Base-by-base conservation (phyloP, 164 flowering plant species). In the Taxillus chinensis region DNA sequence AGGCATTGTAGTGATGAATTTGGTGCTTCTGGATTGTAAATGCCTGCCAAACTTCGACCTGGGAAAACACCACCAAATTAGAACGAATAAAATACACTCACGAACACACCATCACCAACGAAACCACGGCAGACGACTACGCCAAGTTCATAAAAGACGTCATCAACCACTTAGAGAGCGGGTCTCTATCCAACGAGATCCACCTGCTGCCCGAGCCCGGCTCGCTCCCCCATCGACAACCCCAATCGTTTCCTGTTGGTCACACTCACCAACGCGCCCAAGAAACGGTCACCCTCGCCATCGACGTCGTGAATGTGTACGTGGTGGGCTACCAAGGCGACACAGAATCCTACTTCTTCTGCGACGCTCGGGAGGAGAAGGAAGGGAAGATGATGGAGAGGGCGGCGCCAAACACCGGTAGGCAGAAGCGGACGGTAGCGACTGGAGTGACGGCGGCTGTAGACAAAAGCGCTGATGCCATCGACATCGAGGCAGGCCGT, bases 321-420 rank as follows among this genome's bases (percentile, higher is more conserved):
- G 27, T 51, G 54, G 27, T 51, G 54, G 54, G 27, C 8, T 51
- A 51, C 10, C 54, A 5, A 5, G 54, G 3, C 5, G 27, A 17
- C n/a, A 0, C 7, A 5, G 0, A 3, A 5, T 4, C 27, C 7
- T 48, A 8, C 51, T 51, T 51, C 54, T 51, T 51, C 8, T 2
- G 6, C 27, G 54, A 51, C 54, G 27, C 54, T 14, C 27, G 27
- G 4, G 27, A 1, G 6, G 54, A 72, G 67, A 71, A 57, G 12
- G 81, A 16, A 12, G 83, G 76, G 61, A 41, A 67, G 76, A 85
- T 70, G 53, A 76, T 83, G 71, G 83, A 60, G 74, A 87, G 52
- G 13, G 88, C 90, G 13, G 89, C 91, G 0, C 91, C 86, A 0
- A 83, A 87, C n/a, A 83, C 49, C 8, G 91, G 88, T 10, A 87